Percentiles rank a stretch among this genome's conserved stretches.
These are phyloP conservation scores for Gossypium armourianum DNA, from an alignment of 441 rosid genomes.

Conservation along the genomic window DNA sequence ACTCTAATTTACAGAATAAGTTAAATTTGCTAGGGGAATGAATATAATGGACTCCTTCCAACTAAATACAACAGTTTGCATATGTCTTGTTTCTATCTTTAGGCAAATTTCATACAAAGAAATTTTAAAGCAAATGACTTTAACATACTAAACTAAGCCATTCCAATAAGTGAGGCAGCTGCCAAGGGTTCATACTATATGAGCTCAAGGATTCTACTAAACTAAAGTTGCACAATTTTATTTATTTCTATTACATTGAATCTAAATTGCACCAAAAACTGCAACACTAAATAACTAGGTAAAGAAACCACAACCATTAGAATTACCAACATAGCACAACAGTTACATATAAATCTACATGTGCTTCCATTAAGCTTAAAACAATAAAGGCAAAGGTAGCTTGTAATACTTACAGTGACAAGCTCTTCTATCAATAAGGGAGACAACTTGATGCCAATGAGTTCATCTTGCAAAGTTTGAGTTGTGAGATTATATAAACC, in stretches of 20 bases:
- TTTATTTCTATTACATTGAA: not conserved
- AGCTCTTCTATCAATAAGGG: slow-evolving; percentile 56
- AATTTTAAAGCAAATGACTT: not conserved
- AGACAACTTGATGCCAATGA: slow-evolving; percentile 35
- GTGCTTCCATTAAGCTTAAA: not conserved
- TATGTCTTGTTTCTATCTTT: not conserved
- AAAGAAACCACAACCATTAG: not conserved
- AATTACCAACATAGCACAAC: not conserved
- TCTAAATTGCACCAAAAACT: not conserved
- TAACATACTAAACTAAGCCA: not conserved
- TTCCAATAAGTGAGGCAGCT: not conserved
- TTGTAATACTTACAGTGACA: slow-evolving; percentile 42
- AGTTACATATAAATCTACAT: not conserved
- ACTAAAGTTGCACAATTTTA: not conserved
- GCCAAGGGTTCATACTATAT: not conserved
- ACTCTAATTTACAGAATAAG: not conserved
- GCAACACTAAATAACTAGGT: not conserved
- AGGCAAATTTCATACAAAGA: not conserved
- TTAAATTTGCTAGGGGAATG: not conserved
- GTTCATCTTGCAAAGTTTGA: slow-evolving; percentile 40
- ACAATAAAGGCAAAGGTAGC: not conserved
- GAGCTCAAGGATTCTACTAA: not conserved
- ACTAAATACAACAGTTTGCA: not conserved
- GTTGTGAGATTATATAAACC: slow-evolving; percentile 63
- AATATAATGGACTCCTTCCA: not conserved